Base-by-base conservation (phyloP, 2,329 filamentous ascomycete species). In the Elsinoe perseae region DNA sequence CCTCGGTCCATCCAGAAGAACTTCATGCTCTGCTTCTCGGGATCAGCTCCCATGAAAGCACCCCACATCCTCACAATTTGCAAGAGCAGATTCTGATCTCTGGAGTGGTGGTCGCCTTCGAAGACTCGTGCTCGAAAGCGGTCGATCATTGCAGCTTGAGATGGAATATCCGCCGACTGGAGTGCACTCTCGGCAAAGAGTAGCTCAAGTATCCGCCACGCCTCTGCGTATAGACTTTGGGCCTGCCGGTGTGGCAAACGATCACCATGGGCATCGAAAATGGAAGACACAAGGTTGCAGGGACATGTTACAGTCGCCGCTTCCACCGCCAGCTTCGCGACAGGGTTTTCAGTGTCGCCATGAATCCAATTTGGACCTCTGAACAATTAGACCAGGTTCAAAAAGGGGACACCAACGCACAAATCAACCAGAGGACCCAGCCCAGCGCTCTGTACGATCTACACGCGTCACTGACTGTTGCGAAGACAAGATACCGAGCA, bases 1-100 rank as follows among this genome's bases (percentile, higher is more conserved):
- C 83, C 86, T 66, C 87, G 83, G 64, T 87, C 85, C 4, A 88
- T 65, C 82, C 84, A 87, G 65, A 87, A 85, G 70, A 81, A 87
- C 70, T 83, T 86, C 21, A 87, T 71, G 61, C 83, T 87, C 65
- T 88, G 85, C 20, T 64, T 77, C 53, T 75, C 70, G n/a, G 85
- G 73, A 1, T 80, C 77, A 54, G 78, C 83, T 10, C 85, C 85
- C 2, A 87, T 76, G 64, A 85, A 87, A 0, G 79, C 79, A 1
- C 84, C 85, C 83, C 85, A 87, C 62, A 80, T 75, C 64, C 85
- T 80, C 3, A 80, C 79, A 64, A 79, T 73, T 42, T 80, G 71
- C 2, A 80, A 64, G 38, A 56, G 72, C 55, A 73, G 71, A 32
- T 76, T 72, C 44, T 70, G 63, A 56, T 82, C 75, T 61, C 75